Percentiles rank a stretch among this genome's conserved stretches.
Conservation (phyloP, 2,329 filamentous ascomycete species). For the Xylaria sp. region DNA sequence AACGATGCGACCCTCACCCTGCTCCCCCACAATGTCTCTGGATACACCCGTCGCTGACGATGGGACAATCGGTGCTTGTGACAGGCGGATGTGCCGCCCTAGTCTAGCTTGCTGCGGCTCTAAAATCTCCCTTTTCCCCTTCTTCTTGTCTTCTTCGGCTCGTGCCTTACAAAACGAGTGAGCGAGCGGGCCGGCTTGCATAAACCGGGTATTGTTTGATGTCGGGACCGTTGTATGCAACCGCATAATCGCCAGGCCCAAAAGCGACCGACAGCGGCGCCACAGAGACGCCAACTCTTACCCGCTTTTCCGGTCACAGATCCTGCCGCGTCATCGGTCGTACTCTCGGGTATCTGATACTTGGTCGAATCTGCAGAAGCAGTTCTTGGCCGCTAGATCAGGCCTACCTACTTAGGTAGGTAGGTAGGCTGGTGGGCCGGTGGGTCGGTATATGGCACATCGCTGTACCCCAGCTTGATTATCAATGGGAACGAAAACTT, state of each 20-base stretch:
- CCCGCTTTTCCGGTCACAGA: constrained; percentile 45
- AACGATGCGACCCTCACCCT: constrained; percentile 36
- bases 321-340: constrained; percentile 47
- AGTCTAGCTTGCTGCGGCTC: constrained; percentile 50
- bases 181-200: constrained; percentile 45
- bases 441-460: constrained; percentile 49
- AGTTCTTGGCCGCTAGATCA: constrained; percentile 48
- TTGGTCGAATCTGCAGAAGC: constrained; percentile 44
- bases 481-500: constrained; percentile 46
- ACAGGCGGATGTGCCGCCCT: constrained; percentile 49
- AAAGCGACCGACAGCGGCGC: constrained; percentile 43
- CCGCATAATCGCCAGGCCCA: constrained; percentile 45
- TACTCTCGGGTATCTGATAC: constrained; percentile 44
- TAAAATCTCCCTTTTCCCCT: constrained; percentile 43
- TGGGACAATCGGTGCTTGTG: constrained; percentile 44
- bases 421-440: constrained; percentile 1
- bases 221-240: constrained; percentile 47
- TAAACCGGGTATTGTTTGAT: constrained; percentile 38
- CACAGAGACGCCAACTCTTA: constrained; percentile 40
- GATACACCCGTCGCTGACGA: constrained; percentile 34
- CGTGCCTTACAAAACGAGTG: constrained; percentile 46
- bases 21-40: constrained; percentile 40
- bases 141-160: constrained; percentile 47
- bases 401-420: constrained; percentile 43
- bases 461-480: constrained; percentile 43